phyloP scores from a whole-genome alignment of 1,139 yeast species.

The Saccharomycopsis phalli region DNA sequence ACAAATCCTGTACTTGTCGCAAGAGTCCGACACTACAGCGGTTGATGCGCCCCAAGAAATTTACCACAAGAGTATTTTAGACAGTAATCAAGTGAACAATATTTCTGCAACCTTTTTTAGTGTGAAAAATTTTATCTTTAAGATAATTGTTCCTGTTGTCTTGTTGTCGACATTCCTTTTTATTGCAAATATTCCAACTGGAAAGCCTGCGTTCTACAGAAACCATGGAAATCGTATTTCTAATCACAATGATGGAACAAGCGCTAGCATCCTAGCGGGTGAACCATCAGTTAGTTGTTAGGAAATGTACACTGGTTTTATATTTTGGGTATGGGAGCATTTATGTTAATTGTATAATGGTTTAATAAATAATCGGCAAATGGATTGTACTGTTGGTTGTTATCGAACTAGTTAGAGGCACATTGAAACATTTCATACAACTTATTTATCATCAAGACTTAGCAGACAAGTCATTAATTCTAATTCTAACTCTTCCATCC shows the following conservation, averaged over 20 bases:
- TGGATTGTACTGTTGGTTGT: too few relatives aligned
- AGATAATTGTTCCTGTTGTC: slow-evolving; percentile 17
- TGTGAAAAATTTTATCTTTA: slow-evolving; percentile 18
- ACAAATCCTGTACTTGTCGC: too few relatives aligned
- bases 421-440: too few relatives aligned
- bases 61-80: too few relatives aligned
- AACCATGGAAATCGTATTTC: slow-evolving; percentile 10
- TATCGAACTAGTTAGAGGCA: too few relatives aligned
- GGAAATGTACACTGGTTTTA: too few relatives aligned
- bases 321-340: background rate
- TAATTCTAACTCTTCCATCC: slow-evolving; percentile 17
- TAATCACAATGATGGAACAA: slow-evolving; percentile 16
- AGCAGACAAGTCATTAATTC: slow-evolving; percentile 17
- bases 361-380: background rate
- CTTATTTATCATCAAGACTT: too few relatives aligned
- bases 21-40: too few relatives aligned
- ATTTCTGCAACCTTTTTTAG: slow-evolving; percentile 13
- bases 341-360: background rate
- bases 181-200: slow-evolving; percentile 5
- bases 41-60: too few relatives aligned
- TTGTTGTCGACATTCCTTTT: slow-evolving; percentile 14
- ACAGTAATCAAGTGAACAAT: slow-evolving; percentile 6
- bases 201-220: slow-evolving; percentile 9
- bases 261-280: slow-evolving; percentile 4
- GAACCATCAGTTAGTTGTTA: background rate